Evolutionary conservation across 2,329 filamentous ascomycete genomes (phyloP).

Genomic region (Fusarium sp.): DNA sequence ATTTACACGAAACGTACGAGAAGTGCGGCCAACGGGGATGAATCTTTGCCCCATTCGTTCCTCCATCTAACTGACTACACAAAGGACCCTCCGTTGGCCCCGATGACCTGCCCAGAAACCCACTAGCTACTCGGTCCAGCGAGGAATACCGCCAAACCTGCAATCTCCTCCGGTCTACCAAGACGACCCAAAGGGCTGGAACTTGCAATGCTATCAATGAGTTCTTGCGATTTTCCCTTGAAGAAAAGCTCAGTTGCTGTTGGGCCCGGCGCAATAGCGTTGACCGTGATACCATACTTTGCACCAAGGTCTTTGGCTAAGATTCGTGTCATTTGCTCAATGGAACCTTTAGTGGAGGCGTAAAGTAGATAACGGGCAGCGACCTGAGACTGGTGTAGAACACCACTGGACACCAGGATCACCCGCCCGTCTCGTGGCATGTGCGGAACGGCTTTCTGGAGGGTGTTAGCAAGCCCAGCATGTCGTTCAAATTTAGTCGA

Average conservation of each 20-base stretch:
- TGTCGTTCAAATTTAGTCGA: too few relatives aligned
- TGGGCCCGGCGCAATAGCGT: not conserved
- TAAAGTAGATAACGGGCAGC: not conserved
- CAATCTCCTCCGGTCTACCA: not conserved
- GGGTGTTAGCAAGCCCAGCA: not conserved
- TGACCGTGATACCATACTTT: not conserved
- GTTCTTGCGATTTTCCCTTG: not conserved
- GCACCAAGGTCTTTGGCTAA: not conserved
- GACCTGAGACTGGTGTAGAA: not conserved
- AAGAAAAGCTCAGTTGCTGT: not conserved
- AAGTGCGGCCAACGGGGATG: not conserved
- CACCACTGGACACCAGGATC: not conserved
- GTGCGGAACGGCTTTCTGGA: not conserved
- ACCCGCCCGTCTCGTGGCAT: not conserved
- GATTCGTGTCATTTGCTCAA: not conserved
- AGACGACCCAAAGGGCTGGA: not conserved
- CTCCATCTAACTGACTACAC: not conserved
- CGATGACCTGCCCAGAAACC: not conserved
- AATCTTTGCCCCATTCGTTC: not conserved
- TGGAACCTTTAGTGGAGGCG: not conserved
- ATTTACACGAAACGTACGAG: not conserved
- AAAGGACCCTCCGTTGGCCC: not conserved
- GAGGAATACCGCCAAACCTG: not conserved
- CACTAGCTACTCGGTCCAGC: not conserved
- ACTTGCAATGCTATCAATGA: not conserved